phyloP scores from a whole-genome alignment of 371 early-diverging fungal species.

The Basidiobolus meristosporus region DNA sequence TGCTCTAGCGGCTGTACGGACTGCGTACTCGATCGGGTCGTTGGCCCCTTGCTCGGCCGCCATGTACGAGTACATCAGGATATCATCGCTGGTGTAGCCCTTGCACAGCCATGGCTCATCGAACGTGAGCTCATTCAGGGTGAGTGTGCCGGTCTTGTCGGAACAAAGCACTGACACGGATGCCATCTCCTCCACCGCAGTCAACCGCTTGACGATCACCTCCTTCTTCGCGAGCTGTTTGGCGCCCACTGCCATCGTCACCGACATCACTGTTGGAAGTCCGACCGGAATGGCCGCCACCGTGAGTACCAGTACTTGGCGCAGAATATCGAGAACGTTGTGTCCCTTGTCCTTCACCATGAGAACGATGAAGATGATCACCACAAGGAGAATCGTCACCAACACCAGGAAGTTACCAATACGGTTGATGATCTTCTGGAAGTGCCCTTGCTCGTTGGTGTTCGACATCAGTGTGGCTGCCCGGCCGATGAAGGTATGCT shows the following conservation, averaged over 20 bases:
- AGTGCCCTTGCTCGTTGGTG: constrained; percentile 65
- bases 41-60: constrained; percentile 79
- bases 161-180: too few relatives aligned
- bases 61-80: constrained; percentile 68
- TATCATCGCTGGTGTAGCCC: too few relatives aligned
- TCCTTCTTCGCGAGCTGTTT: constrained; percentile 78
- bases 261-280: constrained; percentile 87
- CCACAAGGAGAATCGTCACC: constrained; percentile 58
- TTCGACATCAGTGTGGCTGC: constrained; percentile 74
- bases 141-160: constrained; percentile 96
- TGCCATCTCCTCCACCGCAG: too few relatives aligned
- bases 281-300: constrained; percentile 95
- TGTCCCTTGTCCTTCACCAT: too few relatives aligned
- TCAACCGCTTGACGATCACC: constrained; percentile 88
- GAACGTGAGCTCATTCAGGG: constrained; percentile 78
- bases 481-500: constrained; percentile 73
- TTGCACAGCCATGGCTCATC: constrained; percentile 77
- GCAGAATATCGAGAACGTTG: too few relatives aligned
- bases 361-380: constrained; percentile 36
- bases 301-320: constrained; percentile 74
- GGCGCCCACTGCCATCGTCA: constrained; percentile 92
- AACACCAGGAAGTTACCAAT: constrained; percentile 86
- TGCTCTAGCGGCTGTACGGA: constrained; percentile 62
- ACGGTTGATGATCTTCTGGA: constrained; percentile 75
- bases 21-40: constrained; percentile 85